A percentile compares a stretch with the other conserved stretches of the same genome.
Evolutionary conservation across 1,284 basidiomycete species (phyloP).

Genomic region (Cronartium ribicola): DNA sequence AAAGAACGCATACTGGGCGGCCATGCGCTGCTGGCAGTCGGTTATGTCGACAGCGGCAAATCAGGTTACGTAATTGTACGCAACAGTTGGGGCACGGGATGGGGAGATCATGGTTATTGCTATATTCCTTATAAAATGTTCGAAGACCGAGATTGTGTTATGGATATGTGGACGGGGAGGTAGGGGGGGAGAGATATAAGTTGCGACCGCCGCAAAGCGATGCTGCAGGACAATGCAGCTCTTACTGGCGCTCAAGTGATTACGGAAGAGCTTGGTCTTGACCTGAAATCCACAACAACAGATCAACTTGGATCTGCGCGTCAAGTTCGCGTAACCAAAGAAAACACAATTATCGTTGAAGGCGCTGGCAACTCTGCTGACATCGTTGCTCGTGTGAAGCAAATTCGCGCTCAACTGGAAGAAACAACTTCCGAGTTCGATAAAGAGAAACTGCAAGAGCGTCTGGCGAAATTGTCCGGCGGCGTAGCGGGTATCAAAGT

Average conservation of each 20-base stretch:
- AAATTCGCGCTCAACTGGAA: conserved; percentile 85
- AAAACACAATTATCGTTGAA: conserved; percentile 95
- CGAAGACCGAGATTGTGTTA: too few species aligned
- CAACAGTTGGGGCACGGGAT: too few species aligned
- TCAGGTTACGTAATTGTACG: too few species aligned
- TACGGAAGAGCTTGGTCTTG: conserved; percentile 96
- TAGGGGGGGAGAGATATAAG: too few species aligned
- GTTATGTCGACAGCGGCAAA: too few species aligned
- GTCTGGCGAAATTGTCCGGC: conserved; percentile 88
- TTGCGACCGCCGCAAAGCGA: conserved; percentile 97
- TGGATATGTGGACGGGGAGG: too few species aligned
- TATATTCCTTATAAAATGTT: too few species aligned
- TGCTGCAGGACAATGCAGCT: conserved; percentile 93
- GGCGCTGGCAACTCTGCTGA: conserved; percentile 81
- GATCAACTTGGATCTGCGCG: conserved; percentile 90
- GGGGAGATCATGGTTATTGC: too few species aligned
- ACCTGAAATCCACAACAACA: conserved; percentile 82
- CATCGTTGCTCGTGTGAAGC: conserved; percentile 86
- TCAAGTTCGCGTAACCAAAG: conserved; percentile 91
- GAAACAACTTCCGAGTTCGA: conserved; percentile 86
- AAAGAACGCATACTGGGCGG: too few species aligned
- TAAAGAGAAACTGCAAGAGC: conserved; percentile 91
- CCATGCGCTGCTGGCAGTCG: too few species aligned
- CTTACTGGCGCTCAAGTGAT: conserved; percentile 96
- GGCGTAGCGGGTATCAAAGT: conserved; percentile 99